Evolutionary conservation across 257 asterid genomes (phyloP), one percentile per base, ranked within the genome.

Genomic region (Nemophila menziesii): DNA sequence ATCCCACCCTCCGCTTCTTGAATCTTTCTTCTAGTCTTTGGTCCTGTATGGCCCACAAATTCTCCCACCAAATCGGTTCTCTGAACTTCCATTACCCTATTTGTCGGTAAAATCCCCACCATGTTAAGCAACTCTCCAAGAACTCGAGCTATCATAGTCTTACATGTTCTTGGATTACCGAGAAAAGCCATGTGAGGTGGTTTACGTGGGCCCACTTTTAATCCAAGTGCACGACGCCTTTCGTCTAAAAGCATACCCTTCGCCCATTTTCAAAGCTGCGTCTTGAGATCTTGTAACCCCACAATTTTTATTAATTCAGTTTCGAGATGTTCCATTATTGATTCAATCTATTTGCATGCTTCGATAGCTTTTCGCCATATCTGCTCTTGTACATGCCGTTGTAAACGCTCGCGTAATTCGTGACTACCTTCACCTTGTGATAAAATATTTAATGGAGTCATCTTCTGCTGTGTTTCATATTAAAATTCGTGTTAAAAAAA

Each of bases 131-230:
- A 61, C 63, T 79, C 83, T 27, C 93, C 95, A 17, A 87, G 82
- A 40, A 80, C 71, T 39, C 95, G 67, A 49, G 95, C 95, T 18
- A 83, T 79, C 79, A 77, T 73, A 22, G 97, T 83, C 64, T 87
- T 87, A 43, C 97, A 93, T 83, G 66, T 89, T 62, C 97, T 95
- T 12, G 97, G 93, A 65, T 89, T 89, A 33, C 97, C 97, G 24
- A 89, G 86, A 53, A 89, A 89, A 50, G 94, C 97, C 93, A 89
- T 78, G 63, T 84, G 95, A 44, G 95, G 95, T 19, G 81, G 93
- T 66, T 78, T 73, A 75, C 94, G 68, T 42, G 80, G 56, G 24
- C 93, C 93, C 48, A 85, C 79, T 61, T 72, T 70, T 37, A 84
- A 80, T 43, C 98, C 95, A 43, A 89, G 82, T 55, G 86, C 73